Conservation (phyloP, 495 filamentous ascomycete genomes). For the Pyrenula aspistea region DNA sequence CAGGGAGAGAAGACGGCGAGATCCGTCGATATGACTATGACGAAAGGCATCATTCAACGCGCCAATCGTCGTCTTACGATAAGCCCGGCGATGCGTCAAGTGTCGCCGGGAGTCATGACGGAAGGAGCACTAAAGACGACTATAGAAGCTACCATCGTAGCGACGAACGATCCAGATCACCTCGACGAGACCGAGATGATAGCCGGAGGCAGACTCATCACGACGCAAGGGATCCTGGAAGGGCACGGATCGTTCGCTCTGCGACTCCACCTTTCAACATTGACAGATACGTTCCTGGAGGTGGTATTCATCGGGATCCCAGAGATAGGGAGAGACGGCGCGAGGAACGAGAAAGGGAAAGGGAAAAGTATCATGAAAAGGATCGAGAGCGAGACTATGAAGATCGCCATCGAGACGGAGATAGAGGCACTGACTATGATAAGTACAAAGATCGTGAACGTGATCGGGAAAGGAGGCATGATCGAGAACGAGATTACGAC, state of each 20-base stretch:
- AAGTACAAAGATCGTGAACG: constrained; percentile 5
- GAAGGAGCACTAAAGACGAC: constrained; percentile 23
- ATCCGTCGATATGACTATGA: constrained; percentile 19
- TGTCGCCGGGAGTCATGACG: constrained; percentile 10
- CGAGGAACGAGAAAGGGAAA: constrained; percentile 15
- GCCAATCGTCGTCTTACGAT: constrained; percentile 2
- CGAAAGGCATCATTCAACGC: constrained; percentile 15
- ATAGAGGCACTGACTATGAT: constrained; percentile 17
- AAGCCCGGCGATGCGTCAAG: constrained; percentile 8
- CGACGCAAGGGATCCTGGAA: constrained; percentile 10
- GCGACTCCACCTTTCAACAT: constrained; percentile 18
- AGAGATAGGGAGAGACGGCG: constrained; percentile 10
- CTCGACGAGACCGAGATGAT: constrained; percentile 23
- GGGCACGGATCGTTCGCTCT: neutral
- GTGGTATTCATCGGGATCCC: constrained; percentile 3
- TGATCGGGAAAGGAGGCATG: constrained; percentile 1
- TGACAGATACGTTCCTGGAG: constrained; percentile 43
- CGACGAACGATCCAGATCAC: constrained; percentile 30
- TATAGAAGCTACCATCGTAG: constrained; percentile 37
- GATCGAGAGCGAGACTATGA: constrained; percentile 26
- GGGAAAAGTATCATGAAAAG: constrained; percentile 18
- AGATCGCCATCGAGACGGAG: constrained; percentile 23
- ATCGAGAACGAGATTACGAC: constrained; percentile 1
- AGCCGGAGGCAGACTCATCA: constrained; percentile 5
- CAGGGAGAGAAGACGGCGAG: constrained; percentile 14